Percentiles rank a stretch among this genome's conserved stretches.
Conservation (phyloP, 495 filamentous ascomycete species). For the Penicillium coprophilum region DNA sequence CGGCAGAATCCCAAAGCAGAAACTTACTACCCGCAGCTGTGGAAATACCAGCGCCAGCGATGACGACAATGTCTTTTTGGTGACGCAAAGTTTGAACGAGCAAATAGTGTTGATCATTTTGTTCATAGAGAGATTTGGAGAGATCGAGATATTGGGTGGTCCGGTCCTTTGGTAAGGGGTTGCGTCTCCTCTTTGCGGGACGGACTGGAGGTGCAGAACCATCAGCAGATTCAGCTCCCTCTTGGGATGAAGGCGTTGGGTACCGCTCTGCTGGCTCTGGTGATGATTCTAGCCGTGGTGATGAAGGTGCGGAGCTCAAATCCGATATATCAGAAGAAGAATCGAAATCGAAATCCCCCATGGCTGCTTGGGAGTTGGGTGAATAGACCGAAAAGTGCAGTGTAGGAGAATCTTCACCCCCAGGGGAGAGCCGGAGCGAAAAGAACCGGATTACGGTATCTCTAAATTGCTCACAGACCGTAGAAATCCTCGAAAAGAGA, state of each 20-base stretch:
- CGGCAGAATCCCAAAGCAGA: slow-evolving; percentile 56
- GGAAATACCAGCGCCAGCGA: slow-evolving; percentile 95
- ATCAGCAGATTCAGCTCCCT: slow-evolving; percentile 31
- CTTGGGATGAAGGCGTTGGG: slow-evolving; percentile 59
- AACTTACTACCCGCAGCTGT: slow-evolving; percentile 91
- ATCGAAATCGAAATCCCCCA: slow-evolving; percentile 35
- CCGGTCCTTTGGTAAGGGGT: slow-evolving; percentile 67
- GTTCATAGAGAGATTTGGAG: slow-evolving; percentile 45
- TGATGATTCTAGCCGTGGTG: slow-evolving; percentile 41
- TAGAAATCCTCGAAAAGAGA: background rate
- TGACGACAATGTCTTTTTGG: slow-evolving; percentile 93
- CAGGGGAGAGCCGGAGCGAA: slow-evolving; percentile 8
- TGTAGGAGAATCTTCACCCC: slow-evolving; percentile 10
- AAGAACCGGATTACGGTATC: background rate
- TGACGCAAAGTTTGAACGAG: slow-evolving; percentile 76
- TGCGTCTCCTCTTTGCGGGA: slow-evolving; percentile 70
- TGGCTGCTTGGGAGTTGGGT: slow-evolving; percentile 18
- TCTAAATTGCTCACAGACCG: slow-evolving; percentile 3
- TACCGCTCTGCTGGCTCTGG: slow-evolving; percentile 52
- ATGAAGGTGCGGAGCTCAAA: slow-evolving; percentile 52
- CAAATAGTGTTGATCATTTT: slow-evolving; percentile 61
- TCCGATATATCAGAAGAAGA: slow-evolving; percentile 51
- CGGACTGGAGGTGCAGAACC: slow-evolving; percentile 54
- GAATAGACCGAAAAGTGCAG: slow-evolving; percentile 12
- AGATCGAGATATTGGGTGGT: slow-evolving; percentile 77